A percentile compares a stretch with the other conserved stretches of the same genome.
These are phyloP conservation scores for Thecaphora thlaspeos DNA, from an alignment of 1,284 basidiomycete species.

Conservation along the genomic window DNA sequence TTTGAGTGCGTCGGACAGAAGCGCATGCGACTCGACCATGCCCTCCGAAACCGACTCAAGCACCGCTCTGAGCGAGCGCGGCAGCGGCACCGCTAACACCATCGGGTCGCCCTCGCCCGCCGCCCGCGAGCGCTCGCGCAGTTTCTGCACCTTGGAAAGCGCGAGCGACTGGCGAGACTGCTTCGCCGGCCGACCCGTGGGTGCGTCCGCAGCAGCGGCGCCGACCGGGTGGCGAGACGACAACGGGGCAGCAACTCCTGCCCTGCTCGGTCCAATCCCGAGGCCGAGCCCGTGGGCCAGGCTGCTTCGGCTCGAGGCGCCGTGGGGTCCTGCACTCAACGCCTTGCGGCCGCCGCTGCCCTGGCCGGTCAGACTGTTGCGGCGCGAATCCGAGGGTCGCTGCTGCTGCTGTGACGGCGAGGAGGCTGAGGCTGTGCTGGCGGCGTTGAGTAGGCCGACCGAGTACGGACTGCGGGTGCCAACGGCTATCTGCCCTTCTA, in stretches of 20 bases:
- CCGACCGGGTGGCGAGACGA: no score
- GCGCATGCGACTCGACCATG: slow-evolving; percentile 37
- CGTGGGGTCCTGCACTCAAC: neutral
- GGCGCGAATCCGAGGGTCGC: neutral
- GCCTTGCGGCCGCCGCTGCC: neutral
- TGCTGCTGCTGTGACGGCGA: neutral
- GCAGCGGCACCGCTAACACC: slow-evolving; percentile 35
- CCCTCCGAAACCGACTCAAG: slow-evolving; percentile 40
- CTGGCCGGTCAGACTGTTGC: neutral
- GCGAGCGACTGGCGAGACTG: neutral
- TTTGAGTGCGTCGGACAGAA: slow-evolving; percentile 44
- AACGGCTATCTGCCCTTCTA: slow-evolving; percentile 7
- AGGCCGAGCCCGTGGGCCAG: slow-evolving; percentile 24
- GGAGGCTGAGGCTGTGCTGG: neutral
- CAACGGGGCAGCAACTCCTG: no score
- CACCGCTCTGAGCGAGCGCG: slow-evolving; percentile 35
- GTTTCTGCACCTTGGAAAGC: slow-evolving; percentile 25
- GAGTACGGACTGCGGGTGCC: slow-evolving; percentile 22
- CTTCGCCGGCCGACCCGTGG: slow-evolving; percentile 9
- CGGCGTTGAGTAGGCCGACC: neutral
- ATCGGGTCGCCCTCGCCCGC: slow-evolving; percentile 19
- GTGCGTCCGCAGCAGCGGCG: slow-evolving; percentile 11
- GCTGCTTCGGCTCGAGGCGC: slow-evolving; percentile 2
- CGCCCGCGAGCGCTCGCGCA: slow-evolving; percentile 18
- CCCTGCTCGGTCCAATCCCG: slow-evolving; percentile 16